Conservation (phyloP, 2,329 filamentous ascomycete species). For the Pseudogymnoascus sp. region DNA sequence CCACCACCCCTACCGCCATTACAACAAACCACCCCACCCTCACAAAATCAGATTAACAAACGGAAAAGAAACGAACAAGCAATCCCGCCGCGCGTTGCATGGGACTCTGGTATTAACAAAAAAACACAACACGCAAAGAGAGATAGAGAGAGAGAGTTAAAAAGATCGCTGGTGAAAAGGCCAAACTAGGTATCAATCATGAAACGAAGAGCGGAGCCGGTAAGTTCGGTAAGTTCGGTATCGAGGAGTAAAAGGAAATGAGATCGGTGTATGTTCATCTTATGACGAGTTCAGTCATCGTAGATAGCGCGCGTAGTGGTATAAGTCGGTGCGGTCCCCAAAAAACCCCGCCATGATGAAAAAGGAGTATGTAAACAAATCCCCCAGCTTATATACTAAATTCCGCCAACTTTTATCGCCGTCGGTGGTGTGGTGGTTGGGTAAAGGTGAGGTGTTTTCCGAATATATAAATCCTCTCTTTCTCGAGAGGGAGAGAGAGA, state of each 20-base stretch:
- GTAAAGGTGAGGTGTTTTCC: not conserved
- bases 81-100: not conserved
- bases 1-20: not conserved
- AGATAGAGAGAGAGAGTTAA: not conserved
- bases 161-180: not conserved
- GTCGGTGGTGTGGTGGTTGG: not conserved
- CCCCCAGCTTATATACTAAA: not conserved
- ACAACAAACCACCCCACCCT: not conserved
- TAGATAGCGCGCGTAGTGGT: not conserved
- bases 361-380: not conserved
- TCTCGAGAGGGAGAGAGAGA: not conserved
- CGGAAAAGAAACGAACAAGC: not conserved
- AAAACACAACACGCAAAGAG: not conserved
- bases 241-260: not conserved
- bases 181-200: not conserved
- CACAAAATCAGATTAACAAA: not conserved
- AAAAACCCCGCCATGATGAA: not conserved
- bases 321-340: not conserved
- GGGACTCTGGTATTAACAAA: not conserved
- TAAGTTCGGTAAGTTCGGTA: not conserved
- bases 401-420: not conserved
- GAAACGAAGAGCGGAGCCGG: not conserved
- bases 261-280: not conserved
- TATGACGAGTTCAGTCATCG: not conserved
- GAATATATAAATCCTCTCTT: not conserved